phyloP scores from a whole-genome alignment of 305 asterid genomes.

The Fraxinus latifolia region DNA sequence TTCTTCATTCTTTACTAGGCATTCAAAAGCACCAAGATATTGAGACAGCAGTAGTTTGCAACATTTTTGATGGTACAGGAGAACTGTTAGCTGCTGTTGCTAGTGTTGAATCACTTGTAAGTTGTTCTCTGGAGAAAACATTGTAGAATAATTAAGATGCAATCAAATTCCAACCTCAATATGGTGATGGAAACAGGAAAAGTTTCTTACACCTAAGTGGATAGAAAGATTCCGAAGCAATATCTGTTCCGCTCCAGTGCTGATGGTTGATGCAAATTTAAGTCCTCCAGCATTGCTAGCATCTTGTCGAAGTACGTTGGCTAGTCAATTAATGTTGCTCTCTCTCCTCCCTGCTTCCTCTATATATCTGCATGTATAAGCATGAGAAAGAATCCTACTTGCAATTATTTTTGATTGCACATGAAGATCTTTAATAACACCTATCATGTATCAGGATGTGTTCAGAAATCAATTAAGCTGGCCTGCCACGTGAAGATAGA shows the following conservation, averaged over 20 bases:
- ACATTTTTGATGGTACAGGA: slow-evolving; percentile 74
- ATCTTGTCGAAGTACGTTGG: slow-evolving; percentile 58
- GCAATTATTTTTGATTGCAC: background rate
- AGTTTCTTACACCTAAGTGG: slow-evolving; percentile 78
- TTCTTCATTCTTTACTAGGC: slow-evolving; percentile 46
- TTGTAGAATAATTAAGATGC: slow-evolving; percentile 13
- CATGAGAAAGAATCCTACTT: background rate
- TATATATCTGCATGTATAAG: background rate
- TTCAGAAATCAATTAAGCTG: background rate
- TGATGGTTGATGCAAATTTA: slow-evolving; percentile 89
- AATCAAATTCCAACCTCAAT: slow-evolving; percentile 4
- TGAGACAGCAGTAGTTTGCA: slow-evolving; percentile 70
- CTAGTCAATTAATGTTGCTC: background rate
- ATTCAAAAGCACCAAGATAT: slow-evolving; percentile 58
- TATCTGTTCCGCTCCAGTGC: slow-evolving; percentile 56
- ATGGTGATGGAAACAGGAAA: slow-evolving; percentile 55
- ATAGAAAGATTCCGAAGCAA: slow-evolving; percentile 54
- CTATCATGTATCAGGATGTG: background rate
- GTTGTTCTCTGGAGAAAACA: slow-evolving; percentile 23
- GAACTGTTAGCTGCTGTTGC: slow-evolving; percentile 90
- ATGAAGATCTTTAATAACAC: background rate
- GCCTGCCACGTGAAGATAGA: background rate
- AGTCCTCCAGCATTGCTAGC: slow-evolving; percentile 59
- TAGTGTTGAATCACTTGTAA: slow-evolving; percentile 72
- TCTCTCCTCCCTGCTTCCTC: background rate